Percentiles rank a stretch among this genome's conserved stretches.
phyloP scores from a whole-genome alignment of 2,329 filamentous ascomycete species.

The Fusarium camptoceras region DNA sequence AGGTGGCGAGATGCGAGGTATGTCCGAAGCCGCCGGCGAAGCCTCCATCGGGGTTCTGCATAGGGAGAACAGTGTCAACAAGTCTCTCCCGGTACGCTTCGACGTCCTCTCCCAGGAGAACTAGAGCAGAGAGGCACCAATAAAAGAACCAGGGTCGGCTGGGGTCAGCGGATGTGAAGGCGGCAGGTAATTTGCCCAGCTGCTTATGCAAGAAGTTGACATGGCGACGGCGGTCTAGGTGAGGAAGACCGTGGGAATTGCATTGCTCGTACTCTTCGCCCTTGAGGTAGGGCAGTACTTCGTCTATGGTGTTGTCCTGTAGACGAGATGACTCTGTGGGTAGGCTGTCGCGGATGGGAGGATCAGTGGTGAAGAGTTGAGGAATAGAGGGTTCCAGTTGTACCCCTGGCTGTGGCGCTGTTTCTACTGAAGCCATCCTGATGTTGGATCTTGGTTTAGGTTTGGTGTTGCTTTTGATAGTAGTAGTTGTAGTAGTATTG shows the following conservation, averaged over 20 bases:
- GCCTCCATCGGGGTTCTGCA: slow-evolving; percentile 86
- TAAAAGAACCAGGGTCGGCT: slow-evolving; percentile 95
- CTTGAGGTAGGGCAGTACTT: slow-evolving; percentile 76
- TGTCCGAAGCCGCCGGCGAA: slow-evolving; percentile 97
- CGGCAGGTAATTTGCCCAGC: slow-evolving; percentile 72
- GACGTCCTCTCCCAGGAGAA: slow-evolving; percentile 80
- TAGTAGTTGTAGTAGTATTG: slow-evolving; percentile 6
- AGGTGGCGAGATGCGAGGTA: slow-evolving; percentile 86
- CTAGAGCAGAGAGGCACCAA: slow-evolving; percentile 84
- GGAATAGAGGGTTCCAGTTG: slow-evolving; percentile 55
- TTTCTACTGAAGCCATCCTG: slow-evolving; percentile 30
- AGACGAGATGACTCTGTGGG: slow-evolving; percentile 74
- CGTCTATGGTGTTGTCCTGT: slow-evolving; percentile 76
- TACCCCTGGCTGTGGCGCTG: slow-evolving; percentile 13
- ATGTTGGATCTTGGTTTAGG: slow-evolving; percentile 21
- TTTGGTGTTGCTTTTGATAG: slow-evolving; percentile 17
- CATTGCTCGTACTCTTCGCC: slow-evolving; percentile 63
- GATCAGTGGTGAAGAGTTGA: slow-evolving; percentile 67
- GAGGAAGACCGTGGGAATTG: slow-evolving; percentile 80
- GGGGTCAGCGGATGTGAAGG: slow-evolving; percentile 82
- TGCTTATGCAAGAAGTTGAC: slow-evolving; percentile 70
- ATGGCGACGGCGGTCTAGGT: slow-evolving; percentile 74
- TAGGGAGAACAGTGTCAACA: slow-evolving; percentile 78
- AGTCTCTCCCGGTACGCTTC: slow-evolving; percentile 75
- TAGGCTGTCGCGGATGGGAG: slow-evolving; percentile 74